A percentile compares a stretch with the other conserved stretches of the same genome.
Evolutionary conservation across 257 asterid species (phyloP).

Genomic region (Solanum chmielewskii): DNA sequence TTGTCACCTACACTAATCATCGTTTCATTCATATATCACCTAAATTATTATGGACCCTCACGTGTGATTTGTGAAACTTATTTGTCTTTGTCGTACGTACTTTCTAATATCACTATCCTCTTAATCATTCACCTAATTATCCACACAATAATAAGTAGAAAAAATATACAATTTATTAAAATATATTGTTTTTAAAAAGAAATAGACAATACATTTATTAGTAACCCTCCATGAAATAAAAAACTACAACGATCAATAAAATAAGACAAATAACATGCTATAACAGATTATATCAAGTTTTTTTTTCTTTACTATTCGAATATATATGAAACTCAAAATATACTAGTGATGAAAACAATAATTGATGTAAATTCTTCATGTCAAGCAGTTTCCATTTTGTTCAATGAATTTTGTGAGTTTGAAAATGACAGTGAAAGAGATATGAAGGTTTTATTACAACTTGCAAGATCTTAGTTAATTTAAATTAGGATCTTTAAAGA

Average conservation of each 20-base stretch:
- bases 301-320: background rate
- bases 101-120: background rate
- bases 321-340: background rate
- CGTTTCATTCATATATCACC: background rate
- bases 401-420: background rate
- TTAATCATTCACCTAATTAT: background rate
- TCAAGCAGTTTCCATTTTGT: slow-evolving; percentile 22
- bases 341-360: background rate
- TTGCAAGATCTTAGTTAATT: background rate
- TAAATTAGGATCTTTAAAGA: background rate
- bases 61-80: background rate
- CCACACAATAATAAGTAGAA: background rate
- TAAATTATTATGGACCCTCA: background rate
- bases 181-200: too few relatives aligned
- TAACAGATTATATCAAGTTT: background rate
- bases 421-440: slow-evolving; percentile 8
- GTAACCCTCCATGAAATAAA: background rate
- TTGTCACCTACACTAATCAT: background rate
- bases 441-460: background rate
- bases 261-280: background rate
- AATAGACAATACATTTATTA: background rate
- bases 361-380: background rate
- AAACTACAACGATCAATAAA: background rate
- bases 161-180: background rate
- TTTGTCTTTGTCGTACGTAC: background rate